Evolutionary conservation across 805 yeast genomes (phyloP).

Genomic region (Saturnispora saitoi): DNA sequence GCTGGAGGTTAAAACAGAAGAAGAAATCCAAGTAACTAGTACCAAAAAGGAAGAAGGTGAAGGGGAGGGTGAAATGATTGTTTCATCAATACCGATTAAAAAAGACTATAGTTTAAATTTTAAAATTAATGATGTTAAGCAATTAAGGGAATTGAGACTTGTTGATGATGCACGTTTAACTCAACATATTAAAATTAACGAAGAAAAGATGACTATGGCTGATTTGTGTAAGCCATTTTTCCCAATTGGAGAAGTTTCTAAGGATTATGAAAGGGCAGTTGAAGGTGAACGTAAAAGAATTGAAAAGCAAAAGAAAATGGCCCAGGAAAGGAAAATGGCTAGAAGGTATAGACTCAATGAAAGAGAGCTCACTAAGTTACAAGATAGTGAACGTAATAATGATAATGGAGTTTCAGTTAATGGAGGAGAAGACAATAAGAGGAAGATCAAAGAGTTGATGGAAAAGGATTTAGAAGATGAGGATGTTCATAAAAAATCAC

Average conservation of each 20-base stretch:
- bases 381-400: slow-evolving; percentile 22
- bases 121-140: slow-evolving; percentile 19
- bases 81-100: slow-evolving; percentile 1
- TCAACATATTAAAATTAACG: slow-evolving; percentile 38
- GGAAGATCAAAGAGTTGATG: slow-evolving; percentile 16
- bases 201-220: slow-evolving; percentile 49
- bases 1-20: slow-evolving; percentile 3
- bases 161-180: slow-evolving; percentile 35
- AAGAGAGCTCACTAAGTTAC: slow-evolving; percentile 10
- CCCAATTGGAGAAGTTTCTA: slow-evolving; percentile 58
- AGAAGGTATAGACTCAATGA: slow-evolving; percentile 31
- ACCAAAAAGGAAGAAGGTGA: slow-evolving; percentile 8
- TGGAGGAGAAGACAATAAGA: slow-evolving; percentile 9
- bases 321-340: slow-evolving; percentile 35
- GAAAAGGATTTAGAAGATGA: slow-evolving; percentile 34
- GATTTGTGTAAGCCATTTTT: slow-evolving; percentile 62
- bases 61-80: slow-evolving; percentile 8
- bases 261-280: slow-evolving; percentile 46
- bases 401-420: slow-evolving; percentile 9
- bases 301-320: slow-evolving; percentile 24
- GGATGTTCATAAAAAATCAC: slow-evolving; percentile 15
- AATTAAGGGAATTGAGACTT: slow-evolving; percentile 26
- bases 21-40: slow-evolving; percentile 1
- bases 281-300: slow-evolving; percentile 34
- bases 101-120: slow-evolving; percentile 9